Evolutionary conservation across 2,329 filamentous ascomycete genomes (phyloP).

Genomic region (Paecilomyces variotii): DNA sequence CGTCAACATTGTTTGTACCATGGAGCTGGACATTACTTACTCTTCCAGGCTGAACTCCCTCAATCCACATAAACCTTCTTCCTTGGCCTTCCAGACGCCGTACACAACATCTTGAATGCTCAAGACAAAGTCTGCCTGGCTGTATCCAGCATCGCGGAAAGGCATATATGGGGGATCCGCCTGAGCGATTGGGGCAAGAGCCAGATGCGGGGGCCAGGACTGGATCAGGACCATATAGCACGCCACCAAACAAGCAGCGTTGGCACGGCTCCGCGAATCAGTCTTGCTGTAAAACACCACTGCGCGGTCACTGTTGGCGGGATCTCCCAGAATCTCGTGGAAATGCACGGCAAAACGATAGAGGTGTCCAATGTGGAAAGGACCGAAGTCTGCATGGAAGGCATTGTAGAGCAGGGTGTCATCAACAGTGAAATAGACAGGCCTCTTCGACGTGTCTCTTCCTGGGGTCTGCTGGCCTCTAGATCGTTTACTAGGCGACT

Average conservation of each 20-base stretch:
- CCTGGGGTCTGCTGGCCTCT: conserved; percentile 54
- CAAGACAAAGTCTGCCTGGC: conserved; percentile 91
- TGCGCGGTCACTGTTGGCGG: conserved; percentile 78
- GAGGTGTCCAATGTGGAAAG: conserved; percentile 91
- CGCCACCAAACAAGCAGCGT: conserved; percentile 87
- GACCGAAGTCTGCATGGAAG: conserved; percentile 97
- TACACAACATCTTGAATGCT: conserved; percentile 97
- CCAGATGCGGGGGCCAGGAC: conserved; percentile 92
- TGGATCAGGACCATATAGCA: conserved; percentile 99
- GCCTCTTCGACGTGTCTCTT: conserved; percentile 49
- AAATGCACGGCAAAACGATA: conserved; percentile 95
- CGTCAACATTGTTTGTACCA: conserved; percentile 7
- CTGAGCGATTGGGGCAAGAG: conserved; percentile 90
- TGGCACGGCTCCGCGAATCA: conserved; percentile 79
- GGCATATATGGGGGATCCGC: conserved; percentile 97
- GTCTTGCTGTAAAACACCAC: conserved; percentile 95
- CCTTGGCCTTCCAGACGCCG: conserved; percentile 97
- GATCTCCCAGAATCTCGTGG: conserved; percentile 87
- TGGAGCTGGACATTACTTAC: conserved; percentile 33
- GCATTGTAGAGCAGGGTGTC: conserved; percentile 92
- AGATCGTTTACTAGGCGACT: conserved; percentile 68
- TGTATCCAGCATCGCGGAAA: conserved; percentile 96
- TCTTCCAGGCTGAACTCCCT: conserved; percentile 94
- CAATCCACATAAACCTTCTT: conserved; percentile 82
- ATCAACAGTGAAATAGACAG: conserved; percentile 94